Conservation (phyloP, 352 stramenopile species). For the Phytopythium mirpurense region DNA sequence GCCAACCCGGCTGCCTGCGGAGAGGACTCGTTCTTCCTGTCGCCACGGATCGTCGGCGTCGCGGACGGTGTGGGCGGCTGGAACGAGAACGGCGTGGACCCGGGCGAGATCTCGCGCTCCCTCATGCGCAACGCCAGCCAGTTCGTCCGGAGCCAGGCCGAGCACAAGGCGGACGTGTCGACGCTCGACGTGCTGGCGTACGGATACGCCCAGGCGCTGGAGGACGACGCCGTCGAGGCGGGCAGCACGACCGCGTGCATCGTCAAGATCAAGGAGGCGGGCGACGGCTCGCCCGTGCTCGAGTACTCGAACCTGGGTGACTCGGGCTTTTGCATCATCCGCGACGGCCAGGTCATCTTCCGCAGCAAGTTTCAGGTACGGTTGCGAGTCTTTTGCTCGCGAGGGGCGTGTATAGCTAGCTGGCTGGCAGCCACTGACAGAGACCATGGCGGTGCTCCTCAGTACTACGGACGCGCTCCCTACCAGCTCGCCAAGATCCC, state of each 20-base stretch:
- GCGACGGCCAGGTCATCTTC: constrained; percentile 54
- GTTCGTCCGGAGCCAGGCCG: constrained; percentile 36
- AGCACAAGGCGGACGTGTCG: constrained; percentile 22
- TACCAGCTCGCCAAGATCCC: constrained; percentile 80
- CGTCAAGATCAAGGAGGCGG: constrained; percentile 48
- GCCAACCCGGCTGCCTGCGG: constrained; percentile 47
- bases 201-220: constrained; percentile 52
- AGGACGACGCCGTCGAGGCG: constrained; percentile 67
- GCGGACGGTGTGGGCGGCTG: constrained; percentile 72
- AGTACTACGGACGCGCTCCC: constrained; percentile 69
- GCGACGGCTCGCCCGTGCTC: constrained; percentile 40
- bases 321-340: constrained; percentile 73
- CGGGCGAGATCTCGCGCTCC: constrained; percentile 66
- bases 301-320: constrained; percentile 79
- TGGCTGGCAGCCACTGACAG: neutral
- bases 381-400: neutral
- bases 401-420: neutral
- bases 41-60: constrained; percentile 54
- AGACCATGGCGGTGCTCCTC: too few relatives aligned
- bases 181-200: constrained; percentile 50
- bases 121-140: constrained; percentile 61
- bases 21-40: constrained; percentile 77
- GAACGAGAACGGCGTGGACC: constrained; percentile 81
- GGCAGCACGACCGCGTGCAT: constrained; percentile 77
- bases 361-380: constrained; percentile 66